phyloP scores from a whole-genome alignment of 805 yeast genomes.

The Ogataea kodamae region DNA sequence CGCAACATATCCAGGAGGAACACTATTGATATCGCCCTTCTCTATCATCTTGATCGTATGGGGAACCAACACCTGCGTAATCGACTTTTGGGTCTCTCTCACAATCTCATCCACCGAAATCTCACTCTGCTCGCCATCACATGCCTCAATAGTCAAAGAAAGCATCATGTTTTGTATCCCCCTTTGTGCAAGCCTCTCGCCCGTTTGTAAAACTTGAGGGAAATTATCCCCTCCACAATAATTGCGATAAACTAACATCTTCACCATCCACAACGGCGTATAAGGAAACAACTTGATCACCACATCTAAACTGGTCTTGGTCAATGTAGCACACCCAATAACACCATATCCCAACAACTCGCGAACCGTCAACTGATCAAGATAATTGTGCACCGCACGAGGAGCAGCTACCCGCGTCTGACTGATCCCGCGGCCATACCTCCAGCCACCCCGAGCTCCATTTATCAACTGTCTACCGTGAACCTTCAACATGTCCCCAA shows the following conservation, averaged over 20 bases:
- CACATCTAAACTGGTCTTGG: conserved; percentile 56
- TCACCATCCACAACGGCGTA: conserved; percentile 69
- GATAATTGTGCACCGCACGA: too few species aligned
- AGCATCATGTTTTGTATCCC: conserved; percentile 94
- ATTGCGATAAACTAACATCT: conserved; percentile 69
- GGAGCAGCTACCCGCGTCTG: too few species aligned
- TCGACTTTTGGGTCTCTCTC: conserved; percentile 59
- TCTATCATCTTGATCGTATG: conserved; percentile 60
- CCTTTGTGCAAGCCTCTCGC: conserved; percentile 58
- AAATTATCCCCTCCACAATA: conserved; percentile 90
- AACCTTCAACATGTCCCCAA: too few species aligned
- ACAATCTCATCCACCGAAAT: conserved; percentile 54
- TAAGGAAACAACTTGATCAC: conserved; percentile 68
- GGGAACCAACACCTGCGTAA: conserved; percentile 65
- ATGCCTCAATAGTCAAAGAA: conserved; percentile 89
- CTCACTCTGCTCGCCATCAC: conserved; percentile 66
- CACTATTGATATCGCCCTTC: conserved; percentile 50
- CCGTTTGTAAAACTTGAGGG: conserved; percentile 66
- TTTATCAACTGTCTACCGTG: too few species aligned
- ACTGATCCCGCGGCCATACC: too few species aligned
- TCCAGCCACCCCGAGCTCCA: too few species aligned
- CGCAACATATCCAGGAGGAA: conserved; percentile 91
- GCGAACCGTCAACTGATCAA: conserved; percentile 48
- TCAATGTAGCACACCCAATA: conserved; percentile 67
- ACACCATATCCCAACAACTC: conserved; percentile 63